Evolutionary conservation across 192 early-diverging fungal genomes (phyloP), one percentile per base, ranked within the genome.

Genomic region (Tieghemiomyces parasiticus): DNA sequence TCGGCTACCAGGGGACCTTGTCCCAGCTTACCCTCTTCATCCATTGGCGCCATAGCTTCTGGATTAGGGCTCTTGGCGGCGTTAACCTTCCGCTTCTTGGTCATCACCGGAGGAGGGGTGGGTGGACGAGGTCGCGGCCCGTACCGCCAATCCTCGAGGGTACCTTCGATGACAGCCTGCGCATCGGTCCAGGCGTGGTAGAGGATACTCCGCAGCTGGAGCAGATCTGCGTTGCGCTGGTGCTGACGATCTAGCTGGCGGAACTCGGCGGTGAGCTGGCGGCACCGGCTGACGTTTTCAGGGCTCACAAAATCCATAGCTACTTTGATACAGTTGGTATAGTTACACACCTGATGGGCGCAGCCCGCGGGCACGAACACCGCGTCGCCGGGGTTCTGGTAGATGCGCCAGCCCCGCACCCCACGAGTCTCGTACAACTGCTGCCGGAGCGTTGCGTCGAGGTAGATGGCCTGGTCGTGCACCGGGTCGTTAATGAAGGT

Each of bases 301-400:
- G 79, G 78, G 44, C 76, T 79, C 16, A 88, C 71, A 69, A 84
- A 88, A 61, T 86, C 86, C 65, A 81, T 74, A 24, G 86, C 86
- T 1, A 78, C 64, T 66, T 88, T 88, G 46, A 88, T 75, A 8
- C 79, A 78, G 33, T 68, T 75, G 9, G 75, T 62, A 46, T 80
- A 76, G 63, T 86, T 88, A 60, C 75, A 74, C 19, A 88, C 86
- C 67, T 88, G 86, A 34, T 86, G 83, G 0, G 84, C 81, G 32
- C 75, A 83, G 6, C 88, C 88, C 13, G 85, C 88, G 0, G 88
- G 86, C 0, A 90, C 74, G 72, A 83, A 88, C 2, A 90, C 78
- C 0, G 81, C 78, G 65, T 90, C 88, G 13, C 86, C 86, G 0
- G 78, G 73, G 44, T 77, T 74, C 66, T 90, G 85, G 56, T 73